These are phyloP conservation scores for Boletus subcaerulescens DNA, from an alignment of 768 basidiomycete species.

Conservation along the genomic window DNA sequence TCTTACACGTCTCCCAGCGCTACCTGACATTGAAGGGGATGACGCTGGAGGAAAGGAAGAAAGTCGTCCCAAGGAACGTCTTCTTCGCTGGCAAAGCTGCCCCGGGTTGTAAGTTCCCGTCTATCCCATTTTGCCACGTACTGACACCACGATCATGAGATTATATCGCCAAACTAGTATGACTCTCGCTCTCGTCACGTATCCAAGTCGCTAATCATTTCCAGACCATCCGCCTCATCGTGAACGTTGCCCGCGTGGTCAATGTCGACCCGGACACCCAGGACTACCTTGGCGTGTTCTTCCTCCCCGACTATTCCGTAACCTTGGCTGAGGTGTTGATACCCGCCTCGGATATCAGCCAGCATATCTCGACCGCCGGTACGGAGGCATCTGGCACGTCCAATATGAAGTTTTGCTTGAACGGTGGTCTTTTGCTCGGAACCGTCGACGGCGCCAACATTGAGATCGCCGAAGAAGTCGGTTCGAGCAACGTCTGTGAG, in stretches of 20 bases:
- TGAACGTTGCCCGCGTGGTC: conserved; percentile 74
- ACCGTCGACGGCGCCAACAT: conserved; percentile 96
- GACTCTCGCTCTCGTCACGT: neutral
- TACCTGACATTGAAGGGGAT: conserved; percentile 81
- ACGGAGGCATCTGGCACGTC: conserved; percentile 85
- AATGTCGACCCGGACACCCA: conserved; percentile 81
- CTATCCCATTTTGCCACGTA: neutral
- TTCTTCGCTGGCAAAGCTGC: conserved; percentile 99
- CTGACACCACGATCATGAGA: conserved; percentile 41
- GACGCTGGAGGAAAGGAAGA: conserved; percentile 75
- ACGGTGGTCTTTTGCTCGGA: conserved; percentile 85
- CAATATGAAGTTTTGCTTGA: conserved; percentile 89
- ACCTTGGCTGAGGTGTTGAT: conserved; percentile 81
- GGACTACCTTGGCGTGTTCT: conserved; percentile 83
- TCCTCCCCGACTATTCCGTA: conserved; percentile 95
- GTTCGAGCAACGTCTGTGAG: conserved; percentile 84
- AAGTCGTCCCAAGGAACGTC: conserved; percentile 81
- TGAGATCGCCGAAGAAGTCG: conserved; percentile 95
- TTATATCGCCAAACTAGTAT: conserved; percentile 86
- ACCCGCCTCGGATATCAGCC: conserved; percentile 90
- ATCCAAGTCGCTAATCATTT: neutral
- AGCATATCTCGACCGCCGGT: conserved; percentile 97
- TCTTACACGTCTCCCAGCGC: conserved; percentile 44
- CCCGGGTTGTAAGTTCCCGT: conserved; percentile 66
- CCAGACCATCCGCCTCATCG: conserved; percentile 89